A percentile compares a stretch with the other conserved stretches of the same genome.
These are phyloP conservation scores for Blastomyces emzantsi DNA, from an alignment of 2,329 filamentous ascomycete genomes.

Conservation along the genomic window DNA sequence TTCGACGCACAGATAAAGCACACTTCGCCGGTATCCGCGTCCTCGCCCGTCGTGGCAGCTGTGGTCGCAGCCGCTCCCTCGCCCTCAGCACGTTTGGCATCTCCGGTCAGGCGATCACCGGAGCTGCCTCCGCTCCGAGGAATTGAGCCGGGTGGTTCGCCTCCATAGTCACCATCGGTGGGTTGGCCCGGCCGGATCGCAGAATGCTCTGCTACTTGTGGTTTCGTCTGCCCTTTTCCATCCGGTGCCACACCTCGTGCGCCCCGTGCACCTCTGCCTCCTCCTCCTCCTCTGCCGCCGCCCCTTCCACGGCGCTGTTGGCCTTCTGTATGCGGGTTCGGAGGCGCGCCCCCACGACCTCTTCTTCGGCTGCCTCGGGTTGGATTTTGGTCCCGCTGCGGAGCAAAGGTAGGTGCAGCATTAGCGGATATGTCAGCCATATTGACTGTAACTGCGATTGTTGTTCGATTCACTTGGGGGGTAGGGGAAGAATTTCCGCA, in stretches of 20 bases:
- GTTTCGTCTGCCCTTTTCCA: constrained; percentile 10
- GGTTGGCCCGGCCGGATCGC: neutral
- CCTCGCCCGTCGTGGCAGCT: constrained; percentile 33
- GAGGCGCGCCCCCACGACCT: constrained; percentile 33
- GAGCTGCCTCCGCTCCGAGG: constrained; percentile 33
- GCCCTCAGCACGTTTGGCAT: constrained; percentile 33
- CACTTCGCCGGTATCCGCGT: constrained; percentile 62
- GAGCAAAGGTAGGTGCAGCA: constrained; percentile 7
- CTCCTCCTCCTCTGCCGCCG: constrained; percentile 11
- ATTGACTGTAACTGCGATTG: neutral
- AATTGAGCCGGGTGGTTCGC: constrained; percentile 32
- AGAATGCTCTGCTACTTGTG: constrained; percentile 12
- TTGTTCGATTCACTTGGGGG: constrained; percentile 1
- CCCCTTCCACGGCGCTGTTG: constrained; percentile 14
- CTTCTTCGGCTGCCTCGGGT: constrained; percentile 37
- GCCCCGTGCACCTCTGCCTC: constrained; percentile 6
- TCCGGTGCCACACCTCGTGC: constrained; percentile 10
- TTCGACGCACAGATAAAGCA: constrained; percentile 97
- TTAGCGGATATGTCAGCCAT: constrained; percentile 16
- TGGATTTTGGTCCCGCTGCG: constrained; percentile 32
- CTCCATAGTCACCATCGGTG: constrained; percentile 30
- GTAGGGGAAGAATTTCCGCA: neutral
- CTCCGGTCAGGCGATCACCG: constrained; percentile 42
- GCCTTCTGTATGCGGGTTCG: constrained; percentile 23
- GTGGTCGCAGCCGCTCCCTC: constrained; percentile 19